Percentiles rank a stretch among this genome's conserved stretches.
phyloP scores from a whole-genome alignment of 495 filamentous ascomycete genomes.

The Neurospora sp. region DNA sequence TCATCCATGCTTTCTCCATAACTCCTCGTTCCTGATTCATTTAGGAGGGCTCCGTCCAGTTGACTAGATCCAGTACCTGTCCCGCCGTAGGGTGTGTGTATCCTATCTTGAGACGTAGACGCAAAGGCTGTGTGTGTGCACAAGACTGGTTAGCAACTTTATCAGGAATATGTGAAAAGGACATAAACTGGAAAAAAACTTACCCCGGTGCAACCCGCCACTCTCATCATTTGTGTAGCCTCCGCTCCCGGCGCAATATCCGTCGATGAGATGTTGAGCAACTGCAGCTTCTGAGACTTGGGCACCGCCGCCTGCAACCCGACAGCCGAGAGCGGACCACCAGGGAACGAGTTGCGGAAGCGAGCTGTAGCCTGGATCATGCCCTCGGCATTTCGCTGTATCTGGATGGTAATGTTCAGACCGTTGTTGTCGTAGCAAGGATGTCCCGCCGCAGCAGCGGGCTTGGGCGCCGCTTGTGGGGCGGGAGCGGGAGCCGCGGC shows the following conservation, averaged over 20 bases:
- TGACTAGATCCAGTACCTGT: conserved; percentile 79
- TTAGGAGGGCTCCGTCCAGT: conserved; percentile 75
- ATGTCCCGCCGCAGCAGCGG: conserved; percentile 42
- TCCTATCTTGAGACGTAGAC: conserved; percentile 75
- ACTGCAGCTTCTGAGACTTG: conserved; percentile 84
- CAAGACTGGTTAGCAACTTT: conserved; percentile 16
- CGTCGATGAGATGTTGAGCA: conserved; percentile 73
- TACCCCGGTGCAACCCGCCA: conserved; percentile 76
- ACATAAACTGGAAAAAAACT: conserved; percentile 29
- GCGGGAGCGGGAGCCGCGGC: conserved; percentile 39
- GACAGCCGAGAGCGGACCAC: conserved; percentile 54
- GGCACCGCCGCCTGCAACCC: conserved; percentile 90
- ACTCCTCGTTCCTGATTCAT: not conserved
- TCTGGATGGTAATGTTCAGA: conserved; percentile 65
- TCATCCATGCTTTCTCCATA: conserved; percentile 15
- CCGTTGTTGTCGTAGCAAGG: conserved; percentile 79
- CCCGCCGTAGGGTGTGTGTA: conserved; percentile 61
- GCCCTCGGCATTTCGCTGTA: conserved; percentile 67
- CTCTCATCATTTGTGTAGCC: conserved; percentile 79
- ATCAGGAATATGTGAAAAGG: conserved; percentile 1
- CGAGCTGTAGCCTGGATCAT: conserved; percentile 67
- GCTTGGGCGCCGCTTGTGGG: conserved; percentile 28
- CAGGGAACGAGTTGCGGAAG: conserved; percentile 63
- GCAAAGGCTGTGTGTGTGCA: conserved; percentile 40
- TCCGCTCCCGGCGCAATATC: conserved; percentile 71